A percentile compares a stretch with the other conserved stretches of the same genome.
Evolutionary conservation across 129 eudicot species (phyloP).

Genomic region (Chrysanthemum seticuspe): DNA sequence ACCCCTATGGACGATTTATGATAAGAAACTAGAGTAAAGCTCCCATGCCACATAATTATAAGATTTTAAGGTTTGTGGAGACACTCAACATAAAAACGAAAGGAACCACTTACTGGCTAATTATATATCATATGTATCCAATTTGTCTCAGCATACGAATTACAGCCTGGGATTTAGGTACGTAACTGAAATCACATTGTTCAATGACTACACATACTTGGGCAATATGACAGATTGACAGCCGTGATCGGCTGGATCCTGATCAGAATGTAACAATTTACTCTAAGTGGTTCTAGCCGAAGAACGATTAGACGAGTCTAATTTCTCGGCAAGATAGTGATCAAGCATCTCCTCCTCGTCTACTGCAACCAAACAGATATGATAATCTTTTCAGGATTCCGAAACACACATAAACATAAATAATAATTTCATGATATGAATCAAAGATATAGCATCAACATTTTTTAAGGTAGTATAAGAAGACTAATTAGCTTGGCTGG

Average conservation of each 20-base stretch:
- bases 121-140: slow-evolving; percentile 6
- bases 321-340: slow-evolving; percentile 78
- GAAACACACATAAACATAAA: no score
- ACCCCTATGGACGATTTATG: no score
- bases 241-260: no score
- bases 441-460: background rate
- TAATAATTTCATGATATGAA: background rate
- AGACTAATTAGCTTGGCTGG: no score
- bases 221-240: background rate
- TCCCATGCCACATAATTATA: no score
- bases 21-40: no score
- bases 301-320: slow-evolving; percentile 27
- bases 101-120: background rate
- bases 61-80: no score
- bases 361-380: slow-evolving; percentile 40
- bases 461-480: background rate
- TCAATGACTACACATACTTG: slow-evolving; percentile 1
- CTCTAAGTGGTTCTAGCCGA: slow-evolving; percentile 35
- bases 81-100: background rate
- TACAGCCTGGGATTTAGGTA: background rate
- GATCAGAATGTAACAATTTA: background rate
- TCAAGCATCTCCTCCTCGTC: slow-evolving; percentile 96
- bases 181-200: background rate
- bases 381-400: background rate
- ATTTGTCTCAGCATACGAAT: background rate